These are phyloP conservation scores for Chlamydomonas sp. DNA, from an alignment of 139 green algal species.

Conservation along the genomic window DNA sequence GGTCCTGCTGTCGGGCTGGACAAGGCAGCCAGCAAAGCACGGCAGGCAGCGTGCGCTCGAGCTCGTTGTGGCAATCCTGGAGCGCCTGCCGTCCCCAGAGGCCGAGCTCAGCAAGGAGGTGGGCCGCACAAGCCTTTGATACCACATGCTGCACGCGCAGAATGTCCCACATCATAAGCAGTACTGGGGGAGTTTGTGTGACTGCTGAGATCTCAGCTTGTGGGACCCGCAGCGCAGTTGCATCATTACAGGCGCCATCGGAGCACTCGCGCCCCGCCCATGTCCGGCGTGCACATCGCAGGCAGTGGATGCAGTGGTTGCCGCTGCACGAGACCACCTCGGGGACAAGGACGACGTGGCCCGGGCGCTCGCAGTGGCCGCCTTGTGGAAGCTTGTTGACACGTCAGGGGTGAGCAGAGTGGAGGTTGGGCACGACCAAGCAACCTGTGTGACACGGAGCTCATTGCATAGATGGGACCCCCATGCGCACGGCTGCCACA, in stretches of 20 bases:
- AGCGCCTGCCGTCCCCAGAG: not conserved
- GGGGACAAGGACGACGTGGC: constrained; percentile 8
- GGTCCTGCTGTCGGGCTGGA: not conserved
- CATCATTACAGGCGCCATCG: no score
- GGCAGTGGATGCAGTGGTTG: no score
- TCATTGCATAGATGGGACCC: no score
- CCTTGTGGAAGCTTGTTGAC: not conserved
- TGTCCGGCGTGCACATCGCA: no score
- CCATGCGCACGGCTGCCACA: no score
- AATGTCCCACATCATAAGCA: not conserved
- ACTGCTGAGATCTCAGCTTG: no score
- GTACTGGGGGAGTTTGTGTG: no score
- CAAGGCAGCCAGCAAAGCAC: not conserved
- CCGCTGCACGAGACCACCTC: not conserved
- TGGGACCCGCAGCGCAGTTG: no score
- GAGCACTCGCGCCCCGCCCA: no score
- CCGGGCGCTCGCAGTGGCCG: not conserved
- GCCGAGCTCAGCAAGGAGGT: not conserved
- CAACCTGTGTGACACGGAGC: no score
- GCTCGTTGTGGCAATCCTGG: not conserved
- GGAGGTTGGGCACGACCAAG: no score
- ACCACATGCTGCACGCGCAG: not conserved
- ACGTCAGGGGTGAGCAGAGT: no score
- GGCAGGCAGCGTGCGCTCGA: not conserved
- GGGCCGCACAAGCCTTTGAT: not conserved